Evolutionary conservation across 805 yeast genomes (phyloP), one percentile per base, ranked within the genome.

Genomic region (Candida ascalaphidarum): DNA sequence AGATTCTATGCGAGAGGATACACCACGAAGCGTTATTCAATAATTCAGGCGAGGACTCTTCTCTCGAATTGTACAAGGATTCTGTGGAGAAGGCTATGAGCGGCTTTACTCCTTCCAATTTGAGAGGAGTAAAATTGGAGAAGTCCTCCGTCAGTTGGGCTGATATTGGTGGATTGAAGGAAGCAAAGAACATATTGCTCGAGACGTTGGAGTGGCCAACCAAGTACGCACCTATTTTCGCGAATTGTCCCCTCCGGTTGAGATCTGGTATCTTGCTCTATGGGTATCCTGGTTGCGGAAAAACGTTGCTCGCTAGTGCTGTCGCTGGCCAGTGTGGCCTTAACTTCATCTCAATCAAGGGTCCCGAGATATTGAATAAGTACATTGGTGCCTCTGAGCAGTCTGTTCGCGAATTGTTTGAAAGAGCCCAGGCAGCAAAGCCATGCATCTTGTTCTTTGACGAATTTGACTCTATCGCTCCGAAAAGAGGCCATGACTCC

Each of bases 211-310:
- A 92, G 46, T 89, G 96, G 96, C 98, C 98, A 2, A 84, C 95
- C 1, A 85, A 79, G 44, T 89, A 89, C 48, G 94, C 95, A 0
- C 96, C 96, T 5, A 84, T 89, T n/a, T 89, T 92, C 55, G 77
- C 79, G 11, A 75, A 74, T 36, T 84, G 95, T 44, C 95, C 97
- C 0, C 59, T 89, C 29, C 60, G 97, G 31, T 62, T 89, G 29
- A 68, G 97, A 43, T 84, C 96, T 0, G 98, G 98, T 28, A 74
- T 89, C 14, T 58, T 89, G 28, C 67, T 89, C 10, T 89, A 89
- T 52, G 98, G 98, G 0, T 89, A 84, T 48, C 97, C 98, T 0
- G 98, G 98, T 2, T 89, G 98, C 56, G 98, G 98, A 25, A 89
- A 89, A 53, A 89, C 97, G 0, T 62, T 88, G 36, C 54, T 89